Percentiles rank a stretch among this genome's conserved stretches.
Conservation (phyloP, 2,329 filamentous ascomycete genomes). For the Cyphellophora europaea region DNA sequence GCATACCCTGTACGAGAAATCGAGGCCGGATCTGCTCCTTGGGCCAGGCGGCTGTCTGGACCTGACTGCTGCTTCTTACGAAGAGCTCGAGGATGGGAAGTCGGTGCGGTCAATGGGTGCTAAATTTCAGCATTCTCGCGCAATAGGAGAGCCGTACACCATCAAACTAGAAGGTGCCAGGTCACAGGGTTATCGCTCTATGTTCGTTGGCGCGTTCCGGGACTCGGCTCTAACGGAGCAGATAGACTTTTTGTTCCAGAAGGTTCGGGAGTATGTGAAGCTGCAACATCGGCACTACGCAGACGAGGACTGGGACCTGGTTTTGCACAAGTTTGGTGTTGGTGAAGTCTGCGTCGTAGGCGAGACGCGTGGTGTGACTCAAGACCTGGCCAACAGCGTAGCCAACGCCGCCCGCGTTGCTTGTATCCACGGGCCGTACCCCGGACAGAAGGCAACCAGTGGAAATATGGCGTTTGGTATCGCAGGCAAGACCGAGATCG, state of each 20-base stretch:
- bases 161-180: constrained; percentile 42
- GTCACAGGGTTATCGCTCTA: constrained; percentile 33
- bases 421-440: constrained; percentile 39
- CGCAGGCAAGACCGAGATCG: constrained; percentile 25
- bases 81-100: constrained; percentile 29
- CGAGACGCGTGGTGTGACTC: constrained; percentile 37
- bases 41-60: constrained; percentile 40
- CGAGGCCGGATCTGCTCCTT: constrained; percentile 38
- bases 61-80: constrained; percentile 30
- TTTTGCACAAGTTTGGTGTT: constrained; percentile 38
- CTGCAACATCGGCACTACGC: constrained; percentile 8
- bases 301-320: constrained; percentile 28
- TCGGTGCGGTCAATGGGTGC: constrained; percentile 35
- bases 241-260: constrained; percentile 26
- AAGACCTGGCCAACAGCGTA: constrained; percentile 35
- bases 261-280: constrained; percentile 22
- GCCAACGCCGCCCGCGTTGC: constrained; percentile 32
- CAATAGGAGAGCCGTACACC: constrained; percentile 26
- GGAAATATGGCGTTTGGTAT: constrained; percentile 39
- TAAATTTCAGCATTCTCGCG: constrained; percentile 41
- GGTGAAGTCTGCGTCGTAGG: constrained; percentile 34
- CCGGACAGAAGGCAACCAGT: constrained; percentile 41
- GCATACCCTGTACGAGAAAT: constrained; percentile 46
- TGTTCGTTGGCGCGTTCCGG: constrained; percentile 37
- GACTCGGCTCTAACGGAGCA: constrained; percentile 39